Evolutionary conservation across 495 filamentous ascomycete genomes (phyloP).

Genomic region (Bacidia rubella): DNA sequence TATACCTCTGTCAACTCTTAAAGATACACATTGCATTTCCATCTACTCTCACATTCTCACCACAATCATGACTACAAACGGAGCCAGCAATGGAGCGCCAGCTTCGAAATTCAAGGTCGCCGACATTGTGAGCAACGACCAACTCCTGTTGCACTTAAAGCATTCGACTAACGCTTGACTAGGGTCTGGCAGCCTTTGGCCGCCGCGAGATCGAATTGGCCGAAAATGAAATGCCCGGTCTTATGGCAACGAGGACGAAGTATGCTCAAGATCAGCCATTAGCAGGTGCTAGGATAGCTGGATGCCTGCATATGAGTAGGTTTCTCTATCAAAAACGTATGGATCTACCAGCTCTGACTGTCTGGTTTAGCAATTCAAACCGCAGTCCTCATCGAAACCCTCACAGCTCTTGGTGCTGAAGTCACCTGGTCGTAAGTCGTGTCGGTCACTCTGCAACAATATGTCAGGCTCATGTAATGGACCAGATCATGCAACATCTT

Average conservation of each 20-base stretch:
- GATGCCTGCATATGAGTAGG: conserved; percentile 96
- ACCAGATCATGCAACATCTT: conserved; percentile 86
- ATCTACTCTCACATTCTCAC: too few species aligned
- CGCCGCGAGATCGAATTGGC: conserved; percentile 98
- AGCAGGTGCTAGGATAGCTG: conserved; percentile 81
- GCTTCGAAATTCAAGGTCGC: conserved; percentile 95
- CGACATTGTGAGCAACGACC: conserved; percentile 55
- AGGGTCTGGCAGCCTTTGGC: conserved; percentile 90
- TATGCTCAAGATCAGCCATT: conserved; percentile 90
- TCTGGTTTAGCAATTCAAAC: conserved; percentile 72
- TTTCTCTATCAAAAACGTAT: background rate
- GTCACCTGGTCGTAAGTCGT: conserved; percentile 71
- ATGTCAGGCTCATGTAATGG: too few species aligned
- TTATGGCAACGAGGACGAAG: conserved; percentile 87
- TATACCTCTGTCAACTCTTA: too few species aligned
- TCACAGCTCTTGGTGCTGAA: conserved; percentile 86
- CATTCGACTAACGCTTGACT: conserved; percentile 19
- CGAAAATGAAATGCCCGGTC: conserved; percentile 96
- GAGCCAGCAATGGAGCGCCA: conserved; percentile 50
- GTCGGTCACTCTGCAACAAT: too few species aligned
- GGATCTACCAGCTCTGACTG: conserved; percentile 1
- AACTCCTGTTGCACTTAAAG: background rate
- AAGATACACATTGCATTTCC: too few species aligned
- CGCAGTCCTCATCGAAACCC: conserved; percentile 95
- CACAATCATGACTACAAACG: background rate